Conservation (phyloP, 2,329 filamentous ascomycete genomes). For the Alternaria rosae region DNA sequence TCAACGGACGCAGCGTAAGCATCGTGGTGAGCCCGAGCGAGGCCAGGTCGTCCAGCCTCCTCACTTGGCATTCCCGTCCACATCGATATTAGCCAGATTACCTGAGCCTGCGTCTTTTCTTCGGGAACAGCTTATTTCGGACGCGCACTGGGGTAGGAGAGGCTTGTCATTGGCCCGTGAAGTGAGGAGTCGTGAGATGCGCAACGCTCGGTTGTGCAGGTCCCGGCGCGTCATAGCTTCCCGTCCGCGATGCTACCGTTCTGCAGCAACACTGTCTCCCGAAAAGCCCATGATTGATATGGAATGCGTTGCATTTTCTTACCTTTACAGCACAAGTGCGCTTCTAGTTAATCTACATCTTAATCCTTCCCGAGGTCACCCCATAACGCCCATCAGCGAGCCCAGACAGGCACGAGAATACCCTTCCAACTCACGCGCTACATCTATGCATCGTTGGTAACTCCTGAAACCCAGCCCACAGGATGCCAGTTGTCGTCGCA, state of each 20-base stretch:
- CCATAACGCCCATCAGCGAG: not conserved
- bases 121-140: slow-evolving; percentile 36
- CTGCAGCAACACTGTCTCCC: not conserved
- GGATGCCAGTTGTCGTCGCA: slow-evolving; percentile 43
- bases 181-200: slow-evolving; percentile 32
- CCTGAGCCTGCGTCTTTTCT: slow-evolving; percentile 35
- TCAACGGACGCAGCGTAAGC: slow-evolving; percentile 2
- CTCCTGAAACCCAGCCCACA: slow-evolving; percentile 19
- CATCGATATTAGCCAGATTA: slow-evolving; percentile 48
- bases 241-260: slow-evolving; percentile 11
- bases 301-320: not conserved
- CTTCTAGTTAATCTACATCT: not conserved
- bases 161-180: slow-evolving; percentile 41
- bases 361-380: not conserved
- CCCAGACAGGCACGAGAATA: not conserved
- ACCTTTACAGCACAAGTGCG: not conserved
- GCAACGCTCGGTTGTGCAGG: slow-evolving; percentile 22
- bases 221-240: slow-evolving; percentile 26
- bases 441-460: slow-evolving; percentile 3
- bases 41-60: slow-evolving; percentile 35
- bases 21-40: slow-evolving; percentile 1
- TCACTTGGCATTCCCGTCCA: slow-evolving; percentile 39
- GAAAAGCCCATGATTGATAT: not conserved
- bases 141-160: slow-evolving; percentile 28
- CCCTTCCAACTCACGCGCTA: not conserved